Evolutionary conservation across 1,284 basidiomycete genomes (phyloP), one percentile per base, ranked within the genome.

Genomic region (Boletus smithii): DNA sequence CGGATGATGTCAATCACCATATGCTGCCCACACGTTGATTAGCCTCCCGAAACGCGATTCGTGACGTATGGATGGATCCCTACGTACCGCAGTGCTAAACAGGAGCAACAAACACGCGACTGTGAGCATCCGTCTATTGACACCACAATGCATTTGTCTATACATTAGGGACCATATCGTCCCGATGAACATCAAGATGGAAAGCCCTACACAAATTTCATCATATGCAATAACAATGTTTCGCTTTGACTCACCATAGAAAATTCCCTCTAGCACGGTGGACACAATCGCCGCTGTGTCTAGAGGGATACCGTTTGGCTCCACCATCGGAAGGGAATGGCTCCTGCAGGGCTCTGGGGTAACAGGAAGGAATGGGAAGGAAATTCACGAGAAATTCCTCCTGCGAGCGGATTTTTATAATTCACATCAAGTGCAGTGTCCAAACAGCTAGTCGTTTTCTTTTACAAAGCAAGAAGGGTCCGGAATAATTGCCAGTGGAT

Each of bases 261-360:
- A 42, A 23, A 59, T 57, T 8, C 48, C 60, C 41, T 61, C 57
- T 23, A 59, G 39, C 8, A 49, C 44, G 3, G 50, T 58, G 23
- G 59, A 59, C 16, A 61, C 38, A 24, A 59, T 44, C 8, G 53
- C 48, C 1, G 48, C 53, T 16, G 49, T 46, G 23, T 60, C 57
- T 22, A 60, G 49, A 14, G 54, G 37, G 31, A 60, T 46, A 48
- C 50, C 50, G 18, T 46, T 44, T 24, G 35, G 37, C 23, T 18
- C 11, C 20, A 29, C 1, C 53, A 51, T 56, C n/a, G 22, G 18
- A 17, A 32, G n/a, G 23, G 22, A 30, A 16, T 20, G 22, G 26
- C 13, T 14, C 24, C 35, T n/a, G 32, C 26, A 24, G 30, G 22
- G n/a, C 6, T 32, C 14, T 13, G n/a, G 9, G 16, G 34, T 22